These are phyloP conservation scores for Rhynchospora breviuscula DNA, from an alignment of 176 grass and related monocot species.

Conservation along the genomic window DNA sequence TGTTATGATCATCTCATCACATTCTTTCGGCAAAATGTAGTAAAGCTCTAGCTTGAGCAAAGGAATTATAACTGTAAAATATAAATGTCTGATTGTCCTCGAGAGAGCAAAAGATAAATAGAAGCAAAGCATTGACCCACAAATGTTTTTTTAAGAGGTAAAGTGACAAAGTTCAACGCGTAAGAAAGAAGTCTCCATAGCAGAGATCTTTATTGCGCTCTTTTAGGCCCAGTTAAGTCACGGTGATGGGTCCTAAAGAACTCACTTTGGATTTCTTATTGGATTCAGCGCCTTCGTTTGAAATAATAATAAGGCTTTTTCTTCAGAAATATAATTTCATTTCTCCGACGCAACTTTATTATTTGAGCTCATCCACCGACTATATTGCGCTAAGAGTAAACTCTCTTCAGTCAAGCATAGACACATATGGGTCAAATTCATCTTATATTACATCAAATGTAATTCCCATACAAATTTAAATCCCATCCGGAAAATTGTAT, in stretches of 20 bases:
- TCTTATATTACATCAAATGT: no score
- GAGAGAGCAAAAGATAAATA: slow-evolving; percentile 5
- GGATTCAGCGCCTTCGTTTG: not conserved
- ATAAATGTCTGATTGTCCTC: not conserved
- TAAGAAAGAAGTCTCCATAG: slow-evolving; percentile 8
- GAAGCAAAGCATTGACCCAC: slow-evolving; percentile 8
- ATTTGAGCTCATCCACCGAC: not conserved
- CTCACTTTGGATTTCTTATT: not conserved
- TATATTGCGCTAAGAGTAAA: no score
- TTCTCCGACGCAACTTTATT: not conserved
- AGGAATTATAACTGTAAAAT: not conserved
- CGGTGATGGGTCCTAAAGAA: slow-evolving; percentile 23
- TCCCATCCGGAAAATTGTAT: no score
- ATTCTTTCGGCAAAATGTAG: not conserved
- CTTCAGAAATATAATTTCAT: not conserved
- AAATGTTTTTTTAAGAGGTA: not conserved
- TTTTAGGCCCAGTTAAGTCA: slow-evolving; percentile 17
- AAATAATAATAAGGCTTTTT: not conserved
- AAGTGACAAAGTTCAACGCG: slow-evolving; percentile 9
- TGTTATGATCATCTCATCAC: not conserved
- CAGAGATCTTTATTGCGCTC: slow-evolving; percentile 9
- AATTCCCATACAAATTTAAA: no score
- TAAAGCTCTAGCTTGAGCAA: not conserved
- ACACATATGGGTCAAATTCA: no score
- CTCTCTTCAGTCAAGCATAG: no score